Conservation (phyloP, 208 protist species). For the Trichomonas tenax region DNA sequence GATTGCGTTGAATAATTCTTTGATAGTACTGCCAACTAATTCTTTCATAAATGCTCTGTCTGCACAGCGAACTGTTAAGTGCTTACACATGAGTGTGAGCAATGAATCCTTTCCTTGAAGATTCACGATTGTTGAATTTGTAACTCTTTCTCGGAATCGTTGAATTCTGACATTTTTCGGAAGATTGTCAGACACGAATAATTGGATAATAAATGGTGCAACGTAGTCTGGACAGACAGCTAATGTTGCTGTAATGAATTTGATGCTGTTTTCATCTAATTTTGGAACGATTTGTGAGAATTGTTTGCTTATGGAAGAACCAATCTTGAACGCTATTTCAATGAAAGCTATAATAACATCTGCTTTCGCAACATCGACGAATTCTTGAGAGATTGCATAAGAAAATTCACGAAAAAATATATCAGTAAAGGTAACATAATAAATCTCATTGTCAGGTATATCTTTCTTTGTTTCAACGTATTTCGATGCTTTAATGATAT, state of each 20-base stretch:
- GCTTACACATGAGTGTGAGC: not conserved
- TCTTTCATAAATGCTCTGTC: not conserved
- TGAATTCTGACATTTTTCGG: not conserved
- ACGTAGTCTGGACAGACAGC: not conserved
- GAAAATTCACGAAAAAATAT: not conserved
- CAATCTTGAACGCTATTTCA: not conserved
- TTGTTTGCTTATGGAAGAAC: not conserved
- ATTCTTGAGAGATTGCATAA: not conserved
- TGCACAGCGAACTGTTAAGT: not conserved
- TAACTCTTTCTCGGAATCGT: not conserved
- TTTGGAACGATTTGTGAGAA: not conserved
- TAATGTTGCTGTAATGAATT: not conserved
- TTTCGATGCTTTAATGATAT: not conserved
- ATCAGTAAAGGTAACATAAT: not conserved
- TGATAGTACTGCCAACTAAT: not conserved
- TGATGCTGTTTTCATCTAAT: not conserved
- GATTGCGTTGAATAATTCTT: not conserved
- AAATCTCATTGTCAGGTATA: not conserved
- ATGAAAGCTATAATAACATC: not conserved
- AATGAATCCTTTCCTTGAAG: not conserved
- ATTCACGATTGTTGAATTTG: not conserved
- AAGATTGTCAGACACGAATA: not conserved
- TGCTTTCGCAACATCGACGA: not conserved
- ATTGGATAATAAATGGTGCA: not conserved
- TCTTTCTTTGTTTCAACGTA: not conserved